Percentiles rank a stretch among this genome's conserved stretches.
These are phyloP conservation scores for Trichoderma breve DNA, from an alignment of 2,329 filamentous ascomycete species.

Conservation along the genomic window DNA sequence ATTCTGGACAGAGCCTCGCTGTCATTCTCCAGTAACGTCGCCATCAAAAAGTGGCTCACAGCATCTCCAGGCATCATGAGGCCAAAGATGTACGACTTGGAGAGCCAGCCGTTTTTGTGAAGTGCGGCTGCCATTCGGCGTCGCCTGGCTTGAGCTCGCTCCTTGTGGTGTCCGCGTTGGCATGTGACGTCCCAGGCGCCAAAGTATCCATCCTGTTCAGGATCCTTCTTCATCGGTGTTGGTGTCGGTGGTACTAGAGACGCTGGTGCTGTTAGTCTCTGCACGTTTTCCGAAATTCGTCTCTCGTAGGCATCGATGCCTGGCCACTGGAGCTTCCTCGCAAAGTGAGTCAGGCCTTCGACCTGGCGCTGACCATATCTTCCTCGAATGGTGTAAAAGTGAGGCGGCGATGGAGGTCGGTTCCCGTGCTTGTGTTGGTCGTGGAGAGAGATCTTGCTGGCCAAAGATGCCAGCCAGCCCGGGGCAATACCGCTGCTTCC, in stretches of 20 bases:
- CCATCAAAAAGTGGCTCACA: conserved; percentile 63
- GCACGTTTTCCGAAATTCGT: conserved; percentile 49
- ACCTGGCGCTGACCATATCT: conserved; percentile 59
- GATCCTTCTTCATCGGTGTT: conserved; percentile 27
- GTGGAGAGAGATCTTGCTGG: conserved; percentile 51
- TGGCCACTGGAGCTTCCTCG: conserved; percentile 61
- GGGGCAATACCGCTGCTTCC: conserved; percentile 23
- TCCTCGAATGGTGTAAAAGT: conserved; percentile 52
- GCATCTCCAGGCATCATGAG: conserved; percentile 63
- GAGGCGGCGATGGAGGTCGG: conserved; percentile 31
- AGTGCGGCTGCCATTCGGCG: conserved; percentile 57
- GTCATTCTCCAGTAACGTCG: conserved; percentile 64
- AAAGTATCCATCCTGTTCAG: conserved; percentile 46
- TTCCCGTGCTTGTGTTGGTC: conserved; percentile 39
- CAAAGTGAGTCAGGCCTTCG: conserved; percentile 62
- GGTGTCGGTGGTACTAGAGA: conserved; percentile 33
- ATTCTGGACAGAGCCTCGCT: conserved; percentile 56
- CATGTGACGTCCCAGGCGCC: conserved; percentile 39
- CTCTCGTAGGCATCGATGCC: conserved; percentile 53
- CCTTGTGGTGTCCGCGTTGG: conserved; percentile 31
- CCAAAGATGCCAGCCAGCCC: conserved; percentile 58
- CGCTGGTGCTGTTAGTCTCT: conserved; percentile 41
- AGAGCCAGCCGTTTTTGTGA: conserved; percentile 63
- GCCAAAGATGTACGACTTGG: conserved; percentile 65
- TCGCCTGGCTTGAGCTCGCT: conserved; percentile 42